Evolutionary conservation across 768 basidiomycete genomes (phyloP).

Genomic region (Xerocomus spinulosus): DNA sequence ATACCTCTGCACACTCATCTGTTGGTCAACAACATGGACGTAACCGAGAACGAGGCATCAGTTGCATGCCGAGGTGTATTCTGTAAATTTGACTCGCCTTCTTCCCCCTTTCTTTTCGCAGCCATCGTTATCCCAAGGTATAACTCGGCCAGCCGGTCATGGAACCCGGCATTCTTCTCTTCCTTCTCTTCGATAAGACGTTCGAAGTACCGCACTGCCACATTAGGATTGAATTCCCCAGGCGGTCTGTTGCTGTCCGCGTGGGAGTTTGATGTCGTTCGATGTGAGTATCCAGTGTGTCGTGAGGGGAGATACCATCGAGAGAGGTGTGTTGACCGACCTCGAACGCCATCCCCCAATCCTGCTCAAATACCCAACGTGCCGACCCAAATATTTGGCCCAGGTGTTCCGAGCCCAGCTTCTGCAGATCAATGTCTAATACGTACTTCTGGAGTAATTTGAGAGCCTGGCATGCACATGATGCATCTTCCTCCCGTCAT

Average conservation of each 20-base stretch:
- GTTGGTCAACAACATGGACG: not conserved
- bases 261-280: conserved; percentile 89
- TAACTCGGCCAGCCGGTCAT: conserved; percentile 85
- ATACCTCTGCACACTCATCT: conserved; percentile 50
- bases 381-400: conserved; percentile 78
- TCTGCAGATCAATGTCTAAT: too few relatives aligned
- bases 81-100: conserved; percentile 39
- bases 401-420: conserved; percentile 78
- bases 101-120: conserved; percentile 55
- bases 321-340: conserved; percentile 33
- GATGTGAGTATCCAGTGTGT: conserved; percentile 86
- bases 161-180: conserved; percentile 65
- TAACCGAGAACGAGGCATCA: not conserved
- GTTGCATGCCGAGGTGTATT: not conserved
- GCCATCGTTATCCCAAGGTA: conserved; percentile 68
- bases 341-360: conserved; percentile 72
- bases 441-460: conserved; percentile 79
- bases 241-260: conserved; percentile 68
- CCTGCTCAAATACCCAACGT: conserved; percentile 78
- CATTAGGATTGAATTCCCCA: conserved; percentile 60
- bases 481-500: conserved; percentile 96
- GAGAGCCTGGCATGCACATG: conserved; percentile 79
- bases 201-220: conserved; percentile 80
- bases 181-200: conserved; percentile 72
- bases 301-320: not conserved